Evolutionary conservation across 2,329 filamentous ascomycete genomes (phyloP), one percentile per base, ranked within the genome.

Genomic region (Aspergillus novoparasiticus): DNA sequence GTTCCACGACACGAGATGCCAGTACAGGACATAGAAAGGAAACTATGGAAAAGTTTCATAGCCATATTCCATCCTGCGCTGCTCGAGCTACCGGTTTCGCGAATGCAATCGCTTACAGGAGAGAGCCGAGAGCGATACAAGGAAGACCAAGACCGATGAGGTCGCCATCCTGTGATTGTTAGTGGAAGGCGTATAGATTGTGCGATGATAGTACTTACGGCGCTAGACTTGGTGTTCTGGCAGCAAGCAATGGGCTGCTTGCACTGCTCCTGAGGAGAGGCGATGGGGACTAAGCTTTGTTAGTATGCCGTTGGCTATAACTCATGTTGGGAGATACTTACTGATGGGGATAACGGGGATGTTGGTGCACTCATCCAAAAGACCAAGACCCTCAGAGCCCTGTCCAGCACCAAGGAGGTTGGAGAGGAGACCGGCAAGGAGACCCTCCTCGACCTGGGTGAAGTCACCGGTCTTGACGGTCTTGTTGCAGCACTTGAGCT

Each of bases 321-420:
- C 9, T 34, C 2, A 10, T n/a, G 2, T 11, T 1, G 8, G 1
- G 2, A 26, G 0, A 19, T 36, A 63, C 76, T 58, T 71, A 79
- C 77, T 53, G 60, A 3, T 16, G 6, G 71, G 64, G 58, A 78
- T 36, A 48, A 71, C 68, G 46, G 39, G 39, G 19, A 80, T 72
- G 73, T 78, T 78, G 71, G 76, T 77, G 77, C 78, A 80, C 73
- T 78, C 72, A 66, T 79, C 70, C 70, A 79, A 79, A 66, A 80
- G 72, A 72, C 74, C 76, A 32, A 79, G 66, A 64, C 76, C 73
- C 57, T 73, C 63, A 41, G 75, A 60, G 60, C 74, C 73, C 50
- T 76, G 73, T 58, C 75, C 74, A 63, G 67, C 64, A 64, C 75
- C 73, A 66, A 79, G 66, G 30, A 79, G 69, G 69, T 75, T 72